phyloP scores from a whole-genome alignment of 371 early-diverging fungal genomes.

The Mucor irregularis region DNA sequence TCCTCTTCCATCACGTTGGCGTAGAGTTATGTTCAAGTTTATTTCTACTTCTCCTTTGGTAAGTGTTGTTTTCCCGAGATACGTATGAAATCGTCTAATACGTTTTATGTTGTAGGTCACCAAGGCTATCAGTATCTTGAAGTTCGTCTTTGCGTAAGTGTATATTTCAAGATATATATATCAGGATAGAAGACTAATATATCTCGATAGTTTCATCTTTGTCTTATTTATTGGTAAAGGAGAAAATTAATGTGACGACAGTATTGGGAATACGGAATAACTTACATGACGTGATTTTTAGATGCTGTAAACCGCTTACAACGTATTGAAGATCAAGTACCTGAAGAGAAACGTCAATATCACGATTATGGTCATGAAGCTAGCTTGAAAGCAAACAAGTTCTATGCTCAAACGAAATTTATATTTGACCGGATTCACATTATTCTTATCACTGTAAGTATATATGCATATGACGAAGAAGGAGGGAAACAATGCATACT shows the following conservation, averaged over 20 bases:
- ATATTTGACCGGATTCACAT: slow-evolving; percentile 85
- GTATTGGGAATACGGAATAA: too few species aligned
- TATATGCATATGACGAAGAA: too few species aligned
- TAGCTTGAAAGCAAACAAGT: slow-evolving; percentile 68
- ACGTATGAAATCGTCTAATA: not conserved
- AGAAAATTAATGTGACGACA: too few species aligned
- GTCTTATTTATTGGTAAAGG: slow-evolving; percentile 66
- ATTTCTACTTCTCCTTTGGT: slow-evolving; percentile 50
- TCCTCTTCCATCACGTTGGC: slow-evolving; percentile 65
- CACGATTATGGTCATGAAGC: slow-evolving; percentile 59
- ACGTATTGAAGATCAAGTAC: slow-evolving; percentile 47
- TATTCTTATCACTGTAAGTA: slow-evolving; percentile 78
- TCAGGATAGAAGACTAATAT: not conserved
- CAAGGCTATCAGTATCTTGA: slow-evolving; percentile 51
- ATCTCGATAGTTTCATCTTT: slow-evolving; percentile 55
- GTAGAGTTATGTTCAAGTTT: slow-evolving; percentile 56
- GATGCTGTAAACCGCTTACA: slow-evolving; percentile 74
- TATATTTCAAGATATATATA: not conserved
- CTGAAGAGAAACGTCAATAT: slow-evolving; percentile 30
- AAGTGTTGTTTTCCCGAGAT: not conserved
- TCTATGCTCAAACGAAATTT: slow-evolving; percentile 90
- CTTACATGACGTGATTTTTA: slow-evolving; percentile 15
- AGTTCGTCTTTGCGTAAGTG: slow-evolving; percentile 64
- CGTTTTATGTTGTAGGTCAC: slow-evolving; percentile 49
- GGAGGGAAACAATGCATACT: too few species aligned